Evolutionary conservation across 257 asterid species (phyloP), one percentile per base, ranked within the genome.

Genomic region (Salvia miltiorrhiza): DNA sequence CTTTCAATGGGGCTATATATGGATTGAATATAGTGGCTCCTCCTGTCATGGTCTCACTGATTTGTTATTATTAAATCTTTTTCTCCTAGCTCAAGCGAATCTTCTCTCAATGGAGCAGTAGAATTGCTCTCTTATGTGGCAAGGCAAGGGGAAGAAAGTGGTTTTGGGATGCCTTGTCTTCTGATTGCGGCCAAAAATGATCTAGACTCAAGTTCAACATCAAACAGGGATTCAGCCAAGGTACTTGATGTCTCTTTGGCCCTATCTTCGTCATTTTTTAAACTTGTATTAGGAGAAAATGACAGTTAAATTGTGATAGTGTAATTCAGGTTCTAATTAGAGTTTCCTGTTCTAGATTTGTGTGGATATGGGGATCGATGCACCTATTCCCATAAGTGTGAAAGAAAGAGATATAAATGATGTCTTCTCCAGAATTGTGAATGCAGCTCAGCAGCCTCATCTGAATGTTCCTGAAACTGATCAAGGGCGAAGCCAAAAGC

Each of bases 101-200:
- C 85, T 69, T 90, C 99, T 67, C 76, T 90, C 40, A 77, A 74
- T 66, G 85, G 87, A 86, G 93, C 96, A 67, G 77, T 85, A 21
- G 99, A 93, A 78, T 77, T 88, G 87, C 93, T 93, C 21, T 75
- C 83, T 60, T 69, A 73, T 64, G 90, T 87, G 35, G 87, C 99
- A 64, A 83, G 90, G 80, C 84, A 77, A 63, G 96, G 96, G 66
- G 97, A 90, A 73, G 90, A 82, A 70, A 87, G 74, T 69, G 88
- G 94, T 61, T 86, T 76, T 40, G 85, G 79, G 76, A 84, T 91
- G 87, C 97, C 99, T 24, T 90, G 97, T 82, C 87, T 93, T 69
- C 82, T 93, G n/a, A 68, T 93, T 82, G 96, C 95, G 1, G 95
- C 97, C n/a, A 88, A 93, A 78, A 86, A 84, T 68, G 96, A 93